Evolutionary conservation across 371 early-diverging fungal species (phyloP).

Genomic region (Mucor plumbeus): DNA sequence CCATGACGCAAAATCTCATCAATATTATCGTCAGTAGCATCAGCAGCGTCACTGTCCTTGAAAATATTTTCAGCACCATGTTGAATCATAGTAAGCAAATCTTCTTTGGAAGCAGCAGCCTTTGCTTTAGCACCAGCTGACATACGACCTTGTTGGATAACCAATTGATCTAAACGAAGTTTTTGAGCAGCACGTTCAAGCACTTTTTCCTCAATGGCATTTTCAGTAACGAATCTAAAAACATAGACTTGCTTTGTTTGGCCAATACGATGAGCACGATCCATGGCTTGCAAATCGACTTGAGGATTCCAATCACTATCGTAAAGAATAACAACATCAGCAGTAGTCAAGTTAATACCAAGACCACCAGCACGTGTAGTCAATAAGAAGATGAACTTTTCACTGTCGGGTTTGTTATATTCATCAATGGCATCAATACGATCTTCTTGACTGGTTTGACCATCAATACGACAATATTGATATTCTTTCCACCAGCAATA

Average conservation of each 20-base stretch:
- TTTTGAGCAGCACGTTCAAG: conserved; percentile 97
- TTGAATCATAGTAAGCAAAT: conserved; percentile 94
- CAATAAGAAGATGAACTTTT: conserved; percentile 96
- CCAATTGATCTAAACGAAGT: conserved; percentile 96
- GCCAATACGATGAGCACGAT: conserved; percentile 99
- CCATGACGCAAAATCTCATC: conserved; percentile 88
- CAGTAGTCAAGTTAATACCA: conserved; percentile 98
- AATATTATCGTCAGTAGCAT: conserved; percentile 76
- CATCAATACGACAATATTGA: conserved; percentile 98
- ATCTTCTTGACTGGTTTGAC: conserved; percentile 94
- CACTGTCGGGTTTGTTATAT: conserved; percentile 90
- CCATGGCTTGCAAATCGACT: conserved; percentile 95
- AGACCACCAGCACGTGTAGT: conserved; percentile 99
- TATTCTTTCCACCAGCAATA: conserved; percentile 92
- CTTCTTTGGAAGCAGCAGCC: conserved; percentile 71
- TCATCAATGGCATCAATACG: conserved; percentile 94
- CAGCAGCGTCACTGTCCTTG: conserved; percentile 61
- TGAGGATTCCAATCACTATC: conserved; percentile 99
- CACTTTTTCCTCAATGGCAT: conserved; percentile 98
- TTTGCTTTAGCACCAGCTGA: conserved; percentile 19
- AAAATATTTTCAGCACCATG: conserved; percentile 95
- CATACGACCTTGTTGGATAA: conserved; percentile 94
- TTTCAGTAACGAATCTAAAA: conserved; percentile 97
- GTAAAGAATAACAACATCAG: conserved; percentile 97
- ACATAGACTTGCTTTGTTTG: conserved; percentile 99